phyloP scores from a whole-genome alignment of 495 filamentous ascomycete genomes.

The Evansstolkia leycettana region DNA sequence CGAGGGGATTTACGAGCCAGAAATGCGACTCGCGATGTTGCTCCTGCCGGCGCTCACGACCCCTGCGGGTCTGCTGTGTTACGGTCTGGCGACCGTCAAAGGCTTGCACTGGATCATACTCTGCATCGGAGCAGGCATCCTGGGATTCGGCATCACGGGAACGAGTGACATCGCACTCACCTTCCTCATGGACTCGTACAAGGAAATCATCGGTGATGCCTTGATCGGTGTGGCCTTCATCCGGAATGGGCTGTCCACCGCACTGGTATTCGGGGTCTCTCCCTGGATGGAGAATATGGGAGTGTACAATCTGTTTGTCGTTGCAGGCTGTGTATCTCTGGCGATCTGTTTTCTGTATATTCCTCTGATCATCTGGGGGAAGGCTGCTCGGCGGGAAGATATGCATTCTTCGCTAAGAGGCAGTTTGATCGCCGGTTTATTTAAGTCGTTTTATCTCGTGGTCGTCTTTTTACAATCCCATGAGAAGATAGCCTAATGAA shows the following conservation, averaged over 20 bases:
- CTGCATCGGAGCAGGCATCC: slow-evolving; percentile 15
- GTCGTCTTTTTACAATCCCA: too few relatives aligned
- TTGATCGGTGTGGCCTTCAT: slow-evolving; percentile 17
- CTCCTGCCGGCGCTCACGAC: slow-evolving; percentile 12
- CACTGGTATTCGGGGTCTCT: slow-evolving; percentile 15
- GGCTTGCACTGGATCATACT: slow-evolving; percentile 13
- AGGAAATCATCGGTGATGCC: slow-evolving; percentile 18
- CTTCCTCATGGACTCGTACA: slow-evolving; percentile 18
- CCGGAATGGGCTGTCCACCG: slow-evolving; percentile 11
- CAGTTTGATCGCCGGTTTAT: too few relatives aligned
- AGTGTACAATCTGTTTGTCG: slow-evolving; percentile 14
- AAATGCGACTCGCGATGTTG: slow-evolving; percentile 25
- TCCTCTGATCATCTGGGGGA: neutral
- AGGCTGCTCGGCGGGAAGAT: too few relatives aligned
- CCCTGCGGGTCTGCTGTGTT: slow-evolving; percentile 12
- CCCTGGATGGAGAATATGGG: slow-evolving; percentile 19
- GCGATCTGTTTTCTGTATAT: neutral
- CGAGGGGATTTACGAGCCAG: slow-evolving; percentile 28
- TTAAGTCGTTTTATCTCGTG: too few relatives aligned
- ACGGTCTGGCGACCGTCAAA: slow-evolving; percentile 20
- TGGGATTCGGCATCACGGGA: slow-evolving; percentile 13
- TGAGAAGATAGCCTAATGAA: too few relatives aligned
- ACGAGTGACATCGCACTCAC: slow-evolving; percentile 8
- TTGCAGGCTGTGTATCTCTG: neutral
- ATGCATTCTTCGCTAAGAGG: too few relatives aligned